A percentile compares a stretch with the other conserved stretches of the same genome.
Evolutionary conservation across 805 yeast genomes (phyloP).

Genomic region (Candida qinlingensis): DNA sequence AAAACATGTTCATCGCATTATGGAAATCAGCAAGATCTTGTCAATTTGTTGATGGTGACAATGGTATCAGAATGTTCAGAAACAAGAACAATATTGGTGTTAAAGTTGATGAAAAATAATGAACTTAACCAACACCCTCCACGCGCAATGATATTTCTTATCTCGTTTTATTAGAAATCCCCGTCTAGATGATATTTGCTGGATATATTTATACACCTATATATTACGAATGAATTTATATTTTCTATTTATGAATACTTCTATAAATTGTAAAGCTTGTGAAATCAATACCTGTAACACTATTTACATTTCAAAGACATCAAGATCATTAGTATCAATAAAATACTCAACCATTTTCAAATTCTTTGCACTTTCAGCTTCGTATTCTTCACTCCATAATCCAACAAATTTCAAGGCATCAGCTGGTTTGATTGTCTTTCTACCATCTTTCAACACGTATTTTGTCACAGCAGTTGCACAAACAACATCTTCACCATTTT

Average conservation of each 20-base stretch:
- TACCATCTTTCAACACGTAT: conserved; percentile 74
- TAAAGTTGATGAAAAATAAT: conserved; percentile 9
- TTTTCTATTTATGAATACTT: too few species aligned
- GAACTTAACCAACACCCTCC: background rate
- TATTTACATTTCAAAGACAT: conserved; percentile 14
- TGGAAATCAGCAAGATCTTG: conserved; percentile 63
- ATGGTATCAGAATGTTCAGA: conserved; percentile 70
- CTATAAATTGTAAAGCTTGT: background rate
- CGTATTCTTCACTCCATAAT: conserved; percentile 47
- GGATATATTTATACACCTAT: background rate
- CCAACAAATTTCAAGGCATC: conserved; percentile 55
- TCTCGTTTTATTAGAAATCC: too few species aligned
- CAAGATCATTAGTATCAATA: conserved; percentile 33
- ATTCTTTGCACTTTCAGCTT: conserved; percentile 34
- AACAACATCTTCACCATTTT: conserved; percentile 28
- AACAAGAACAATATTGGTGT: conserved; percentile 60
- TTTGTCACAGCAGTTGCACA: conserved; percentile 66
- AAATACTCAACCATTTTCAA: conserved; percentile 34
- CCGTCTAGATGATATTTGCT: background rate
- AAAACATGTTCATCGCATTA: conserved; percentile 66
- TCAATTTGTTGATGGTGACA: conserved; percentile 69
- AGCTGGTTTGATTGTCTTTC: conserved; percentile 67
- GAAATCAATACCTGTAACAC: background rate
- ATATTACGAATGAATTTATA: too few species aligned
- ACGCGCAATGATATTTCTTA: background rate